Conservation (phyloP, 805 yeast genomes). For the Ogataea trehaloabstinens region DNA sequence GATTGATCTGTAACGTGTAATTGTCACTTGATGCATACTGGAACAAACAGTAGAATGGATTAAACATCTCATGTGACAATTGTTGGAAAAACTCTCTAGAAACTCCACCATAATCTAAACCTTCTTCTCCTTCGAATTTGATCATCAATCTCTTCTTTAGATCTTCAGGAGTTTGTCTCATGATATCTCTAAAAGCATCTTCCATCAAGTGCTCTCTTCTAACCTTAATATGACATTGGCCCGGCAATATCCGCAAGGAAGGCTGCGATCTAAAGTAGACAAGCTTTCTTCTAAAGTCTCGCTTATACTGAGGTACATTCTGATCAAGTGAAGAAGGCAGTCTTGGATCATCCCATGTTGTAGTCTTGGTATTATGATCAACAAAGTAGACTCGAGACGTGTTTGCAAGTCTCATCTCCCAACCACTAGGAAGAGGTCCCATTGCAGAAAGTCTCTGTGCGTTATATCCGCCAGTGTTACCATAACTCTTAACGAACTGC, state of each 20-base stretch:
- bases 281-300: constrained; percentile 97
- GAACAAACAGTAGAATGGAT: constrained; percentile 95
- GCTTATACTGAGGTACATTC: constrained; percentile 98
- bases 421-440: constrained; percentile 97
- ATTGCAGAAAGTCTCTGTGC: constrained; percentile 97
- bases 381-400: constrained; percentile 98
- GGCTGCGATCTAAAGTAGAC: constrained; percentile 98
- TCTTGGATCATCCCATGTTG: constrained; percentile 99
- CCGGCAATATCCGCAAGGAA: constrained; percentile 93
- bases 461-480: constrained; percentile 86
- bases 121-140: constrained; percentile 98
- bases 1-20: constrained; percentile 95
- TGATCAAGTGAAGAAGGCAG: constrained; percentile 96
- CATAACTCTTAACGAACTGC: constrained; percentile 94
- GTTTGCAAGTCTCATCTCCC: constrained; percentile 99
- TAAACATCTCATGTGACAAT: constrained; percentile 97
- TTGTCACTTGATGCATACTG: constrained; percentile 98
- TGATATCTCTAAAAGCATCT: constrained; percentile 95
- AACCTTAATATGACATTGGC: constrained; percentile 97
- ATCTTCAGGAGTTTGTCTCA: constrained; percentile 99
- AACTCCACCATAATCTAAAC: constrained; percentile 99
- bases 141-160: constrained; percentile 97
- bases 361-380: constrained; percentile 97
- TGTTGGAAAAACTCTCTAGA: constrained; percentile 96
- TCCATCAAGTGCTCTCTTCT: constrained; percentile 95